Evolutionary conservation across 176 grass and related monocot genomes (phyloP).

Genomic region (Avena atlantica): DNA sequence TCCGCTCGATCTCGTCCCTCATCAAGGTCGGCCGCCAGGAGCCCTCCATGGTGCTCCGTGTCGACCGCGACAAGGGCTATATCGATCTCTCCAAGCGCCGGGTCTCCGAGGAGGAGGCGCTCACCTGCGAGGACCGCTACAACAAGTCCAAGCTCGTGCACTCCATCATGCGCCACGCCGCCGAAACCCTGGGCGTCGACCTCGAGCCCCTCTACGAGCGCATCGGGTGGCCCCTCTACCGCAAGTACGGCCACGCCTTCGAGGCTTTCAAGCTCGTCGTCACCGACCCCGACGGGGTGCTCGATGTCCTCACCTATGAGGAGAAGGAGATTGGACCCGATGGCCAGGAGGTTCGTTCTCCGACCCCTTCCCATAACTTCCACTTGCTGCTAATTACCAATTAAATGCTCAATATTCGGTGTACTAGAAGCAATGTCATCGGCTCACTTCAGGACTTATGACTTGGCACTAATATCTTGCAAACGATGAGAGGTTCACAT

Average conservation of each 20-base stretch:
- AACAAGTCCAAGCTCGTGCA: slow-evolving; percentile 98
- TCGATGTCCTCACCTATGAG: slow-evolving; percentile 56
- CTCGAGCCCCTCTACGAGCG: slow-evolving; percentile 76
- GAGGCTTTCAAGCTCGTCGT: slow-evolving; percentile 74
- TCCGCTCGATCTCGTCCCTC: slow-evolving; percentile 86
- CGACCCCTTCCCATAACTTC: too few species aligned
- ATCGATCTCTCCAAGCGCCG: slow-evolving; percentile 95
- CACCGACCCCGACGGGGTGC: slow-evolving; percentile 54
- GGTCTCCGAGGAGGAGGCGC: slow-evolving; percentile 91
- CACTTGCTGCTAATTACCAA: not conserved
- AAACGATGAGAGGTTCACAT: not conserved
- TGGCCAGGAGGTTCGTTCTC: slow-evolving; percentile 52
- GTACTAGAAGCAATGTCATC: not conserved
- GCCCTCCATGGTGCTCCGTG: slow-evolving; percentile 93
- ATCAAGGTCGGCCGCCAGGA: slow-evolving; percentile 99
- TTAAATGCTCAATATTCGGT: not conserved
- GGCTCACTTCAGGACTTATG: not conserved
- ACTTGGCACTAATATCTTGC: not conserved
- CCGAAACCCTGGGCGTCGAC: slow-evolving; percentile 77
- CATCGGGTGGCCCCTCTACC: slow-evolving; percentile 69
- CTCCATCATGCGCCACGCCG: slow-evolving; percentile 98
- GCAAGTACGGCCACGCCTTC: slow-evolving; percentile 75
- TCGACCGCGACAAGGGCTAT: slow-evolving; percentile 95
- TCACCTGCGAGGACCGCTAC: slow-evolving; percentile 85
- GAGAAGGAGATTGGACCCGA: slow-evolving; percentile 64